Base-by-base conservation (phyloP, 2,329 filamentous ascomycete genomes). In the Tetracladium maxilliforme region DNA sequence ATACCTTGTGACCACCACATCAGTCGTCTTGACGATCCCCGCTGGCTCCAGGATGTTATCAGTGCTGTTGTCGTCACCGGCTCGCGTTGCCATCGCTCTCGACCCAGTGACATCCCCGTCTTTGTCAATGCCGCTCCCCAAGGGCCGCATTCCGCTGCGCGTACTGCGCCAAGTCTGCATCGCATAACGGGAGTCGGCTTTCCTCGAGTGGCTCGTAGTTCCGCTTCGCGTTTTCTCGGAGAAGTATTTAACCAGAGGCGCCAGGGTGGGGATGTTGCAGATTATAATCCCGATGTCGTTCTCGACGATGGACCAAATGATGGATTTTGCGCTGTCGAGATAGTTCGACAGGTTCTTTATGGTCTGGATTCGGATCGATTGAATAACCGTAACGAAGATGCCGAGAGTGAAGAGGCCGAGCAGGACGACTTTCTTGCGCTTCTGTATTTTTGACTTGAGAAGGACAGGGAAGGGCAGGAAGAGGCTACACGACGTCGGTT, bases 331-430 rank as follows among this genome's bases (percentile, higher is more conserved):
- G 3, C 50, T 57, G 38, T 64, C 55, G 17, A 56, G 49, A 30
- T 56, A 57, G 35, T 54, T 55, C 16, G 39, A 33, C 4, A 63
- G 48, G 10, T 43, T 48, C 19, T 46, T 45, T 31, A 65, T 53
- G n/a, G 54, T 61, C 28, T 55, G 49, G 29, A 64, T 58, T 10
- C 60, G 60, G 30, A 65, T 49, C 28, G 61, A 52, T 34, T 64
- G 60, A 28, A 64, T 58, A 23, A 58, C 33, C 5, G 56, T 61
- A 21, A 64, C 52, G 42, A 65, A 64, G 25, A 57, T 41, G n/a
- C 61, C 61, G 14, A 66, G 46, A 4, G 48, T 45, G 35, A 64
- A 64, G 15, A 63, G 43, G 5, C 41, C 41, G 1, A 51, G 41
- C 1, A 63, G 43, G 4, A 56, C 47, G 4, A 51, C 22, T 39